Base-by-base conservation (phyloP, 129 eudicot species). In the Deinandra increscens region DNA sequence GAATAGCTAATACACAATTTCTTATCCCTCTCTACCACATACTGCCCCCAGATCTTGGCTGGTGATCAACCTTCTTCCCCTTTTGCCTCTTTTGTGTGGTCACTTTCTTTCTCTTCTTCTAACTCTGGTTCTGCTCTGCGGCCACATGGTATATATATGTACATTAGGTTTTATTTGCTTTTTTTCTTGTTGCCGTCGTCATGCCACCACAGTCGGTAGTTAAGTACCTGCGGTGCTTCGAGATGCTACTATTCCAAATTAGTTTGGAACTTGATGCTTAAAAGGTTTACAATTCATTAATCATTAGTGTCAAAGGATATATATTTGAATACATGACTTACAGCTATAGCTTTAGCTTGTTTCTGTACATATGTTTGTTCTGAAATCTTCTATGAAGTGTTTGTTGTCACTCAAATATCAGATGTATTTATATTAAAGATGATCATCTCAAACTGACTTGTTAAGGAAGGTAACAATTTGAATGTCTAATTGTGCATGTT, bases 191-290 rank as follows among this genome's bases (percentile, higher is more conserved):
- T 1, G 31, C 31, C 31, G 31, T 3, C 31, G 31, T 2, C 19
- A 13, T 45, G 15, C 18, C 51, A 2, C 7, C 18, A 45, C 51
- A 45, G 51, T 45, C 11, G 19, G 10, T 22, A 41, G 20, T 20
- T 64, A 0, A 13, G 51, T 39, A 42, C 38, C 20, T 42, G 31
- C n/a, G n/a, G n/a, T n/a, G n/a, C n/a, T n/a, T n/a, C n/a, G n/a
- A n/a, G n/a, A n/a, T n/a, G n/a, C n/a, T n/a, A n/a, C 6, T 33
- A 49, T 31, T 49, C 17, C 37, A 18, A 50, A 51, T 41, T 70
- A 20, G 64, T 56, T 70, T 37, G 66, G 65, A 54, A 37, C 36
- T 23, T 51, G 60, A 48, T 68, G 51, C 13, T 33, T 33, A 9
- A 19, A 31, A 33, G 42, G 19, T 31, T 37, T 39, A 55, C 11